Evolutionary conservation across 495 filamentous ascomycete species (phyloP).

Genomic region (Penicillium salamii): DNA sequence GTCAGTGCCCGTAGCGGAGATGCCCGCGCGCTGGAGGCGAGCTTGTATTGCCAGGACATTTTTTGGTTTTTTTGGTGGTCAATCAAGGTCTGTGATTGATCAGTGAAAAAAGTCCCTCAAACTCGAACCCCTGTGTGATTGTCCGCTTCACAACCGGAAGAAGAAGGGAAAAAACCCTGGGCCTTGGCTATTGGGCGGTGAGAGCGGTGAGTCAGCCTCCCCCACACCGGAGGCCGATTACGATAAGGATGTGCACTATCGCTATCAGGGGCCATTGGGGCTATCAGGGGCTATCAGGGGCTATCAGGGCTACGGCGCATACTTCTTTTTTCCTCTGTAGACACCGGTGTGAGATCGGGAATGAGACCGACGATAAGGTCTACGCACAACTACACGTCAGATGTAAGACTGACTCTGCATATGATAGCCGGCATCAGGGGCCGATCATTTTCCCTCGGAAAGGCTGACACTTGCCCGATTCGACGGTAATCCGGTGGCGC

Average conservation of each 20-base stretch:
- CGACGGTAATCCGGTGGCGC: constrained; percentile 2
- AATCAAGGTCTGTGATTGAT: constrained; percentile 3
- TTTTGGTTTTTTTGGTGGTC: not conserved
- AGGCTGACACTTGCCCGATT: constrained; percentile 13
- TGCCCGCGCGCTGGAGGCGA: constrained; percentile 35
- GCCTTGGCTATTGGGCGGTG: constrained; percentile 20
- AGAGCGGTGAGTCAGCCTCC: constrained; percentile 22
- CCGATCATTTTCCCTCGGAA: constrained; percentile 19
- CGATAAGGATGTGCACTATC: constrained; percentile 5
- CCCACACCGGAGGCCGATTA: constrained; percentile 8
- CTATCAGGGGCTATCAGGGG: not conserved
- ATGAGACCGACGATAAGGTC: not conserved
- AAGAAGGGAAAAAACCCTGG: constrained; percentile 13
- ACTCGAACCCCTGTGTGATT: not conserved
- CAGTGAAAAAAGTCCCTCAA: constrained; percentile 1
- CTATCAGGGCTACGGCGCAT: constrained; percentile 8
- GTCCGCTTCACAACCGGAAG: constrained; percentile 2
- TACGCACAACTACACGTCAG: not conserved
- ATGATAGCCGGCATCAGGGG: not conserved
- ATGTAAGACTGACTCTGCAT: not conserved
- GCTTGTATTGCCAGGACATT: constrained; percentile 39
- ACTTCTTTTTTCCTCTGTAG: not conserved
- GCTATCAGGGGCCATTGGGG: constrained; percentile 2
- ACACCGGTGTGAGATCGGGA: not conserved
- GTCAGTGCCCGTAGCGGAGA: constrained; percentile 30